Percentiles rank a stretch among this genome's conserved stretches.
These are phyloP conservation scores for Monilinia polystroma DNA, from an alignment of 2,329 filamentous ascomycete genomes.

Conservation along the genomic window DNA sequence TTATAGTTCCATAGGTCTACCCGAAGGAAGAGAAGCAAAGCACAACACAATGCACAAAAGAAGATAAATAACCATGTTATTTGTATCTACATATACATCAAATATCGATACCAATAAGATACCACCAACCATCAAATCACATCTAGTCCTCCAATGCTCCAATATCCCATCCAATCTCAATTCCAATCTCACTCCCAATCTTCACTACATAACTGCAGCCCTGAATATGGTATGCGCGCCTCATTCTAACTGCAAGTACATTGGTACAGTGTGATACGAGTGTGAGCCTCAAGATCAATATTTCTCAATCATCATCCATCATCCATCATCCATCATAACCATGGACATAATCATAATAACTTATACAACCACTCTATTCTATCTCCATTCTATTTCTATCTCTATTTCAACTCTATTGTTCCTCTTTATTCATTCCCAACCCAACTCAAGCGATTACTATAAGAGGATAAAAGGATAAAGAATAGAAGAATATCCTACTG, in stretches of 20 bases:
- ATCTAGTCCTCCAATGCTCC: not conserved
- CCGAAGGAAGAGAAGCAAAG: not conserved
- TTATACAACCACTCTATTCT: not conserved
- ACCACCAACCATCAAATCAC: not conserved
- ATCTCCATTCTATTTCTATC: not conserved
- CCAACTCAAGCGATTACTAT: too few relatives aligned
- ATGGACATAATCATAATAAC: not conserved
- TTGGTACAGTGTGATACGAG: not conserved
- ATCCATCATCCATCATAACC: too few relatives aligned
- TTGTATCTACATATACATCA: not conserved
- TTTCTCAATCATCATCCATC: not conserved
- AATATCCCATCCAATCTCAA: not conserved
- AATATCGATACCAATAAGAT: not conserved
- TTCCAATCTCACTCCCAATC: not conserved
- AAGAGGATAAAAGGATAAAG: too few relatives aligned
- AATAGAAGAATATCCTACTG: slow-evolving; percentile 1
- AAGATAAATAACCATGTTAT: not conserved
- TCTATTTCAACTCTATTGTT: not conserved
- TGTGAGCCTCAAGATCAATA: not conserved
- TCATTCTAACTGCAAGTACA: too few relatives aligned
- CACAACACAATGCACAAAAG: not conserved
- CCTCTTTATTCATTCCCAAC: not conserved
- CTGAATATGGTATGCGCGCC: too few relatives aligned
- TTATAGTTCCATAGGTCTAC: not conserved
- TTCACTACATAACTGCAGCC: not conserved